Conservation (phyloP, 176 grass and related monocot species). For the Elymus sibiricus region DNA sequence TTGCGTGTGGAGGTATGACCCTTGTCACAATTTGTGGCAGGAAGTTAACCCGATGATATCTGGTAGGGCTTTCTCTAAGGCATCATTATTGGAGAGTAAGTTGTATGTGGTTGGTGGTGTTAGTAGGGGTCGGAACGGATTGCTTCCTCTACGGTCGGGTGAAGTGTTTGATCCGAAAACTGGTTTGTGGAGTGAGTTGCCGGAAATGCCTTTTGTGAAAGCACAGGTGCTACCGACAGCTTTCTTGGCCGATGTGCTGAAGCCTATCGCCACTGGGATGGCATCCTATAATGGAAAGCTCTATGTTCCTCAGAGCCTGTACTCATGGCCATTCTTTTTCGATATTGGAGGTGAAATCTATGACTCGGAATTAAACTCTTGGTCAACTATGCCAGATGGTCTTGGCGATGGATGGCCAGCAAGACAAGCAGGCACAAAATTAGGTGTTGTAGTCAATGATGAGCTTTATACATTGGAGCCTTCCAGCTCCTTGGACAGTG, state of each 20-base stretch:
- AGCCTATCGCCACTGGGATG: slow-evolving; percentile 85
- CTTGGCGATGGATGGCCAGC: slow-evolving; percentile 90
- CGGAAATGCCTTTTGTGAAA: slow-evolving; percentile 79
- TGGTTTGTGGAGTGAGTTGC: slow-evolving; percentile 56
- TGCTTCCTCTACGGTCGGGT: slow-evolving; percentile 68
- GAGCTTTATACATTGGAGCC: slow-evolving; percentile 83
- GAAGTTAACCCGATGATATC: slow-evolving; percentile 69
- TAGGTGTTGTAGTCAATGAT: slow-evolving; percentile 60
- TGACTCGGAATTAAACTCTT: slow-evolving; percentile 56
- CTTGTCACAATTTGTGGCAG: slow-evolving; percentile 68
- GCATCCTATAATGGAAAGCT: slow-evolving; percentile 53
- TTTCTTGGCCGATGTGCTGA: slow-evolving; percentile 79
- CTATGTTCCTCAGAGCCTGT: slow-evolving; percentile 88
- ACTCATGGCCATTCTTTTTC: slow-evolving; percentile 86
- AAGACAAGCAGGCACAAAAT: slow-evolving; percentile 68
- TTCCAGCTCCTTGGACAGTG: slow-evolving; percentile 63
- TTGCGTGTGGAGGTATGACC: slow-evolving; percentile 70
- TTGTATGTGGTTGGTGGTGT: slow-evolving; percentile 91
- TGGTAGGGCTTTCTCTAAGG: slow-evolving; percentile 85
- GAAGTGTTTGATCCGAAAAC: slow-evolving; percentile 86
- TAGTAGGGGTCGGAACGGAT: slow-evolving; percentile 48
- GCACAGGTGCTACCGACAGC: slow-evolving; percentile 63
- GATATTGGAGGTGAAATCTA: slow-evolving; percentile 92
- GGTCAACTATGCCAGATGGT: slow-evolving; percentile 68
- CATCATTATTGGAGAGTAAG: slow-evolving; percentile 62